Evolutionary conservation across 2,329 filamentous ascomycete genomes (phyloP).

Genomic region (Epichloe scottii): DNA sequence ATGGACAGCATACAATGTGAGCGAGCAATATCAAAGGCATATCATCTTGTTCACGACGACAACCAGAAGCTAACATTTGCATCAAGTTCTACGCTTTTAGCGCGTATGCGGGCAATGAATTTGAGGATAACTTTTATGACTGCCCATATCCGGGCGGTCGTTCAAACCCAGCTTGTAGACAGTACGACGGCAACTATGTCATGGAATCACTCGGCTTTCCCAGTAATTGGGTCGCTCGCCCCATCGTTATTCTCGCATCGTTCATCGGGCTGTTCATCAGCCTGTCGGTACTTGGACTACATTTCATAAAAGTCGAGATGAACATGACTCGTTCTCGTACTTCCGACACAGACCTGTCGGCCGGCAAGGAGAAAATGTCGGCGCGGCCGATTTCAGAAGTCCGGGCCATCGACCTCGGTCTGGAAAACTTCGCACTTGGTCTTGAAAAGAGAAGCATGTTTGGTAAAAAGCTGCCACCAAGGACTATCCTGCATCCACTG

Average conservation of each 20-base stretch:
- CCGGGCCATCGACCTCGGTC: constrained; percentile 49
- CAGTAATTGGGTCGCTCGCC: constrained; percentile 51
- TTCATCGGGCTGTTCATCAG: constrained; percentile 53
- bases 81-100: constrained; percentile 56
- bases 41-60: not conserved
- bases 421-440: constrained; percentile 51
- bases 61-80: constrained; percentile 9
- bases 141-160: constrained; percentile 53
- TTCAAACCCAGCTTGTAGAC: constrained; percentile 49
- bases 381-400: constrained; percentile 37
- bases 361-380: constrained; percentile 58
- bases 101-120: constrained; percentile 61
- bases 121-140: constrained; percentile 58
- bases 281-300: constrained; percentile 47
- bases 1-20: constrained; percentile 29
- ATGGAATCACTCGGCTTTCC: constrained; percentile 59
- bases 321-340: constrained; percentile 51
- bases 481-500: constrained; percentile 54
- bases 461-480: constrained; percentile 38
- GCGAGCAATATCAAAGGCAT: not conserved
- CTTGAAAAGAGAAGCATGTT: constrained; percentile 47
- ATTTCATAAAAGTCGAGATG: constrained; percentile 55
- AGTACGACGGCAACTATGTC: constrained; percentile 58
- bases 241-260: constrained; percentile 48
- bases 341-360: constrained; percentile 48